phyloP scores from a whole-genome alignment of 441 rosid species.

The Arabidopsis hybrid region DNA sequence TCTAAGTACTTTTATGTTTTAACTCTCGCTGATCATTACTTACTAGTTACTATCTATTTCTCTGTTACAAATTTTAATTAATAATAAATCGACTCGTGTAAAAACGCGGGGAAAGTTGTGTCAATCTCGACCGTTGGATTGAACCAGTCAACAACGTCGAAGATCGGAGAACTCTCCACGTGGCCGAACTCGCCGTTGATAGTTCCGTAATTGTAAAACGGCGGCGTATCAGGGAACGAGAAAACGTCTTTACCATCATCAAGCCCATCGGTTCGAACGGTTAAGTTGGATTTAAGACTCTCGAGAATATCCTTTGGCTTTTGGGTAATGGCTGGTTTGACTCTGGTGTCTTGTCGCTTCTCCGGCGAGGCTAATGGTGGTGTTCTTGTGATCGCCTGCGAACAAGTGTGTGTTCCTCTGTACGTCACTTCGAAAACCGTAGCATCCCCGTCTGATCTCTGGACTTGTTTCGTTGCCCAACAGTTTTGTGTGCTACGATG shows the following conservation, averaged over 20 bases:
- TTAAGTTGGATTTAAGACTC: slow-evolving; percentile 52
- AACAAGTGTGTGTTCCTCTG: slow-evolving; percentile 70
- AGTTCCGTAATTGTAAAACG: slow-evolving; percentile 47
- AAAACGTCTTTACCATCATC: slow-evolving; percentile 63
- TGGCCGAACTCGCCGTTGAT: slow-evolving; percentile 48
- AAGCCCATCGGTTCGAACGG: slow-evolving; percentile 59
- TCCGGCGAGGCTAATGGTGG: slow-evolving; percentile 53
- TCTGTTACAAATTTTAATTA: not conserved
- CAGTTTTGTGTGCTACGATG: slow-evolving; percentile 64
- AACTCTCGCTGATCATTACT: not conserved
- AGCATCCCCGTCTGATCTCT: slow-evolving; percentile 70
- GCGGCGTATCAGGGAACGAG: slow-evolving; percentile 66
- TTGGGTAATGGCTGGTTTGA: slow-evolving; percentile 39
- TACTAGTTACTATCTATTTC: no score
- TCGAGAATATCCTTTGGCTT: slow-evolving; percentile 54
- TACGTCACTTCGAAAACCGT: slow-evolving; percentile 64
- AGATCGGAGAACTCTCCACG: slow-evolving; percentile 65
- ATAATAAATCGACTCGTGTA: slow-evolving; percentile 33
- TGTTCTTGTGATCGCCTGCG: slow-evolving; percentile 39
- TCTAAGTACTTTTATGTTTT: slow-evolving; percentile 3
- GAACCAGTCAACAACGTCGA: slow-evolving; percentile 74
- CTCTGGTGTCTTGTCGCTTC: slow-evolving; percentile 53
- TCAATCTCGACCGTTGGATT: slow-evolving; percentile 62
- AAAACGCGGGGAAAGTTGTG: slow-evolving; percentile 56
- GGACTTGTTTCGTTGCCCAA: slow-evolving; percentile 75